Percentiles rank a stretch among this genome's conserved stretches.
Conservation (phyloP, 1,284 basidiomycete genomes). For the Sporisorium iseilematis-ciliati region DNA sequence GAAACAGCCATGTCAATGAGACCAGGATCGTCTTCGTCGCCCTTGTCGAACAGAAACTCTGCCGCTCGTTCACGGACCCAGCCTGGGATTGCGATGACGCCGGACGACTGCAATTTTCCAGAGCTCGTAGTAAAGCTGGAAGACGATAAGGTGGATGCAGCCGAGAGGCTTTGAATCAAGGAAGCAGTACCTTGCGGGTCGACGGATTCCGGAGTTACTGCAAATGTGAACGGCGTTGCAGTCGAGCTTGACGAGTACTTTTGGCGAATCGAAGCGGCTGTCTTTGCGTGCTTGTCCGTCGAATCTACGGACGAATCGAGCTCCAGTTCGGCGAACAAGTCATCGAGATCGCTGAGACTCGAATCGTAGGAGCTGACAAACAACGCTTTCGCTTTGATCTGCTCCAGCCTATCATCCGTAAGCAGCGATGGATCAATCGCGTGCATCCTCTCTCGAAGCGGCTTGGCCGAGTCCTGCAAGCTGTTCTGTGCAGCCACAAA, state of each 20-base stretch:
- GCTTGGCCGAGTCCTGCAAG: slow-evolving; percentile 27
- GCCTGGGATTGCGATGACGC: slow-evolving; percentile 86
- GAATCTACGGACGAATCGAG: slow-evolving; percentile 1
- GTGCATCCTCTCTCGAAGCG: slow-evolving; percentile 29
- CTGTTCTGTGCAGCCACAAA: slow-evolving; percentile 43
- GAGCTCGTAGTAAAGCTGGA: slow-evolving; percentile 25
- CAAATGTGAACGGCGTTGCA: slow-evolving; percentile 40
- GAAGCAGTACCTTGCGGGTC: slow-evolving; percentile 38
- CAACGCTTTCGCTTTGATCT: slow-evolving; percentile 60
- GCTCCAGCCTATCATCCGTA: slow-evolving; percentile 54
- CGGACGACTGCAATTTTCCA: slow-evolving; percentile 65
- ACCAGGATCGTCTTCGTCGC: slow-evolving; percentile 78
- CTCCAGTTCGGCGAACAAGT: slow-evolving; percentile 22
- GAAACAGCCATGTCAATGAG: slow-evolving; percentile 83
- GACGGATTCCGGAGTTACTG: slow-evolving; percentile 20
- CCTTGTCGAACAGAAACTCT: slow-evolving; percentile 88
- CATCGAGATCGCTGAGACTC: slow-evolving; percentile 14
- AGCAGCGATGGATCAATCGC: slow-evolving; percentile 27
- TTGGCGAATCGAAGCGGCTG: slow-evolving; percentile 9
- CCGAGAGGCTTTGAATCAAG: slow-evolving; percentile 30
- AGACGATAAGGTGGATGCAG: slow-evolving; percentile 11
- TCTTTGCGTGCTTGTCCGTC: background rate
- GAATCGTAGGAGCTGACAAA: slow-evolving; percentile 44
- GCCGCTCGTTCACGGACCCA: slow-evolving; percentile 93
- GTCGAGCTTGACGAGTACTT: slow-evolving; percentile 21